Evolutionary conservation across 2,329 filamentous ascomycete genomes (phyloP), one percentile per base, ranked within the genome.

Genomic region (Fusarium sublunatum): DNA sequence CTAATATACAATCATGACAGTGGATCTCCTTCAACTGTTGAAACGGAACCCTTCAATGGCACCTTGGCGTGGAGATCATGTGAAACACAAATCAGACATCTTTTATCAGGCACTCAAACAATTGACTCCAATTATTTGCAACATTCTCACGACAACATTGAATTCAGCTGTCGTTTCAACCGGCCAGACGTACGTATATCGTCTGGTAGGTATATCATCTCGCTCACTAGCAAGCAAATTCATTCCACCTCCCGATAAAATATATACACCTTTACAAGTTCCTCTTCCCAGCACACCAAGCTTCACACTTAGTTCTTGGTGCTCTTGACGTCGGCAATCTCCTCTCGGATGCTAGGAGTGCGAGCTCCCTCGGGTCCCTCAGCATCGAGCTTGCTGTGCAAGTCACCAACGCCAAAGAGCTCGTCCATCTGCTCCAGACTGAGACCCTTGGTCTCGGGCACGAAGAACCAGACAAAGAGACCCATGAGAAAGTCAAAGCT

Each of bases 401-500:
- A 32, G 58, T 86, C 82, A 5, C 83, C 83, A 44, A 87, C 79
- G 41, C 87, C 87, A 71, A 89, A 89, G 13, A 89, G 78, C 67
- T 88, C 85, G 70, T 89, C 85, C 86, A 89, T 88, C 73, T 82
- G 83, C 75, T 90, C 87, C 57, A 89, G 78, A 39, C 79, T 79
- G 55, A 83, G 70, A 32, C 88, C 88, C 78, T 91, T 91, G 10
- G 89, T 91, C 76, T 91, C 89, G 0, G 89, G 89, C 15, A 90
- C 82, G 61, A 88, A 83, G 78, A 89, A 87, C 80, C 82, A 89
- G 36, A 87, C 86, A 70, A 88, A 89, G 49, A 88, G 61, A 60
- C 85, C 84, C 85, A 91, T 90, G 66, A 80, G 71, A 67, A 88
- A 82, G 73, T 87, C 88, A 74, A 91, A 91, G 50, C 75, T 82